Conservation (phyloP, 139 green algal species). For the Tetraselmis chui region DNA sequence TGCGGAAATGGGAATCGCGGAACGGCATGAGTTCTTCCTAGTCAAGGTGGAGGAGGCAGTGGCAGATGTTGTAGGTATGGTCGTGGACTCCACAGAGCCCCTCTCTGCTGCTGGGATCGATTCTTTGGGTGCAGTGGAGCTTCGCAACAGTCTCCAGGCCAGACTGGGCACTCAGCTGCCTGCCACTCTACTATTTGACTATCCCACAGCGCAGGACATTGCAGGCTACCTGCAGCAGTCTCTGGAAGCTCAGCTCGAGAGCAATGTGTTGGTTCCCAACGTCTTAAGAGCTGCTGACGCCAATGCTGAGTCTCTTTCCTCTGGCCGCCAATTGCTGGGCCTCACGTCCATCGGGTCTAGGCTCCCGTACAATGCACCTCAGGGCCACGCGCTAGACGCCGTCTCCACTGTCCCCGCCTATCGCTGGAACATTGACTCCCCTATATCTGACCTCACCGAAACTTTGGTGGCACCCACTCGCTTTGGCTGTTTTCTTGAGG, state of each 20-base stretch:
- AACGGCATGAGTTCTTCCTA: not conserved
- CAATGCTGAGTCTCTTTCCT: no score
- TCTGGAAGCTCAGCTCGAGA: not conserved
- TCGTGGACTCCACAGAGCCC: not conserved
- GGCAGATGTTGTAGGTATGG: not conserved
- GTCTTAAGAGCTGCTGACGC: no score
- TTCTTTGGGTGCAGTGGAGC: conserved; percentile 45
- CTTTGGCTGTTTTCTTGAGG: conserved; percentile 60
- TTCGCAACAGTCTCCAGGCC: conserved; percentile 36
- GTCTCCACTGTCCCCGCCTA: conserved; percentile 24
- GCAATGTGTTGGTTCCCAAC: no score
- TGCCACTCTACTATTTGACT: conserved; percentile 62
- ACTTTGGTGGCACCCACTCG: conserved; percentile 12
- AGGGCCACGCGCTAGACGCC: conserved; percentile 11
- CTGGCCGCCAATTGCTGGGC: no score
- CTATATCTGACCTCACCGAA: conserved; percentile 39
- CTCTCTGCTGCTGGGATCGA: not conserved
- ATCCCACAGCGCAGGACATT: conserved; percentile 43
- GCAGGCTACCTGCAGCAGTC: conserved; percentile 20
- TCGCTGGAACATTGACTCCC: conserved; percentile 45
- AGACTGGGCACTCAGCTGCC: conserved; percentile 46
- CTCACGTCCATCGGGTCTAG: not conserved
- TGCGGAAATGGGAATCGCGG: not conserved
- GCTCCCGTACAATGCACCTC: not conserved
- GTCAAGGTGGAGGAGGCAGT: not conserved